phyloP scores from a whole-genome alignment of 2,329 filamentous ascomycete genomes.

The Pseudocercospora macadamiae region DNA sequence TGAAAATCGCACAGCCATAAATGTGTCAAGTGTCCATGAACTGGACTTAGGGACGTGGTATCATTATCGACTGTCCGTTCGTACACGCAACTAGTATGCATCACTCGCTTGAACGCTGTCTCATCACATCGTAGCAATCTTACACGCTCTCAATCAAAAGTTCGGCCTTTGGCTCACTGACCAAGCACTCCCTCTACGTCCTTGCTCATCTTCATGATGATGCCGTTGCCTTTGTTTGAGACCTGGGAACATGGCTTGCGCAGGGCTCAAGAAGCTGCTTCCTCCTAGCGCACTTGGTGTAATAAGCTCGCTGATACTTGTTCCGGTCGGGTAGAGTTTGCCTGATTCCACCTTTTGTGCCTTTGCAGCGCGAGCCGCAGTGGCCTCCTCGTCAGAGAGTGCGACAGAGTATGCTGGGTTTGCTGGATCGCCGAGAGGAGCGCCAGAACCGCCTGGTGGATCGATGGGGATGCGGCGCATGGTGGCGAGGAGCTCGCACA shows the following conservation, averaged over 20 bases:
- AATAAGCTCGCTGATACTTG: constrained; percentile 13
- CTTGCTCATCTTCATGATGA: background rate
- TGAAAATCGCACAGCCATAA: too few relatives aligned
- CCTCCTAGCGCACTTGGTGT: constrained; percentile 2
- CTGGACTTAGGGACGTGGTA: too few relatives aligned
- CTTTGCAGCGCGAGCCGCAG: constrained; percentile 13
- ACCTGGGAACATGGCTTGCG: constrained; percentile 21
- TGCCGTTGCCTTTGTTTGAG: constrained; percentile 13
- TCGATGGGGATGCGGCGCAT: constrained; percentile 84
- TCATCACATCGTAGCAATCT: background rate
- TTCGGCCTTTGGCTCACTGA: background rate
- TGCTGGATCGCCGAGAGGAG: constrained; percentile 54
- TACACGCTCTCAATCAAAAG: background rate
- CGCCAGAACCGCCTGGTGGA: constrained; percentile 64
- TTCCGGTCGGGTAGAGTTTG: constrained; percentile 52
- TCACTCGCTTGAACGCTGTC: background rate
- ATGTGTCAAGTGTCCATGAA: too few relatives aligned
- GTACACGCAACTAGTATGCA: too few relatives aligned
- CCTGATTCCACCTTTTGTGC: constrained; percentile 49
- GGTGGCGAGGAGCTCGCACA: constrained; percentile 83
- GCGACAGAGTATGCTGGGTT: constrained; percentile 70
- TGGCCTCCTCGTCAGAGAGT: constrained; percentile 21
- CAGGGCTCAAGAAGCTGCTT: constrained; percentile 10
- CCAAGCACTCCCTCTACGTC: constrained; percentile 7
- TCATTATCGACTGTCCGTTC: too few relatives aligned